phyloP scores from a whole-genome alignment of 1,139 yeast species.

The Magnusiomyces fungicola region DNA sequence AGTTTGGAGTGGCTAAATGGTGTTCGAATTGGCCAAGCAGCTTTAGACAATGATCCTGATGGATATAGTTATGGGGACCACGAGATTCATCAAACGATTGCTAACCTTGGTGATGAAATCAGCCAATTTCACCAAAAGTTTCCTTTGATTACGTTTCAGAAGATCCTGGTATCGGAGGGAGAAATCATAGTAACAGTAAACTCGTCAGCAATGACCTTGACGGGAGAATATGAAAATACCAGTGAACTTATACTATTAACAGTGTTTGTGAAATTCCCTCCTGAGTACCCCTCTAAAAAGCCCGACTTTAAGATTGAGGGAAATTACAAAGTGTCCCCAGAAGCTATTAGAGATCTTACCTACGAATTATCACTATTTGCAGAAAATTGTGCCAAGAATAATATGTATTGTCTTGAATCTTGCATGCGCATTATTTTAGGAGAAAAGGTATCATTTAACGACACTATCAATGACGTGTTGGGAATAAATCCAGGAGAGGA shows the following conservation, averaged over 20 bases:
- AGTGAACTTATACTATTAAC: slow-evolving; percentile 64
- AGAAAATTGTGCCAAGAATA: slow-evolving; percentile 46
- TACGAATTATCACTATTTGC: slow-evolving; percentile 50
- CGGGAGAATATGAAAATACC: slow-evolving; percentile 26
- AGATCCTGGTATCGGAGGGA: slow-evolving; percentile 83
- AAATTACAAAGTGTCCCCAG: slow-evolving; percentile 54
- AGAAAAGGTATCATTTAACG: slow-evolving; percentile 55
- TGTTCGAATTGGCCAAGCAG: slow-evolving; percentile 62
- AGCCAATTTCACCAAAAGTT: slow-evolving; percentile 78
- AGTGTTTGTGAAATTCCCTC: slow-evolving; percentile 60
- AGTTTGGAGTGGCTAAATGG: slow-evolving; percentile 90
- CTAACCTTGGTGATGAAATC: slow-evolving; percentile 84
- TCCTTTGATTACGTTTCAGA: slow-evolving; percentile 79
- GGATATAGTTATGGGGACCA: slow-evolving; percentile 20
- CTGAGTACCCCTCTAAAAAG: slow-evolving; percentile 56
- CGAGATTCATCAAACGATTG: slow-evolving; percentile 36
- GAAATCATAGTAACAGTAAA: slow-evolving; percentile 62
- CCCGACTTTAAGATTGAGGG: slow-evolving; percentile 70
- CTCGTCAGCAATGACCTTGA: slow-evolving; percentile 46
- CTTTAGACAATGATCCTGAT: slow-evolving; percentile 31
- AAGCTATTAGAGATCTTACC: slow-evolving; percentile 44
- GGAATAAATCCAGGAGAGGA: slow-evolving; percentile 23
- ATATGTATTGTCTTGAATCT: slow-evolving; percentile 70
- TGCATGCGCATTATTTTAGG: slow-evolving; percentile 76
- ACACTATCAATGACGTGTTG: slow-evolving; percentile 28